These are phyloP conservation scores for Globisporangium canariense DNA, from an alignment of 352 stramenopile genomes.

Conservation along the genomic window DNA sequence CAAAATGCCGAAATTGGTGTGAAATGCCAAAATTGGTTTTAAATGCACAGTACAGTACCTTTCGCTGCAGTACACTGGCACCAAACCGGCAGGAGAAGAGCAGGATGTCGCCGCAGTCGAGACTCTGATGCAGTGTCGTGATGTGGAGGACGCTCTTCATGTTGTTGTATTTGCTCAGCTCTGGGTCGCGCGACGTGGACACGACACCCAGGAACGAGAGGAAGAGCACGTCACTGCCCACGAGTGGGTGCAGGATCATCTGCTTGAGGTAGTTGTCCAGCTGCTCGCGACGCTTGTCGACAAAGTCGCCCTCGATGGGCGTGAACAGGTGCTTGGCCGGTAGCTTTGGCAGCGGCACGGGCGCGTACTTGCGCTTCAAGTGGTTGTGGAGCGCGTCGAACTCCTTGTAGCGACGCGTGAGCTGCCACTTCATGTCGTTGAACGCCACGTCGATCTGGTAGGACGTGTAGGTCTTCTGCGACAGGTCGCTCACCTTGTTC, in stretches of 20 bases:
- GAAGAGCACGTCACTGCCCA: slow-evolving; percentile 59
- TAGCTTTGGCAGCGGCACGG: slow-evolving; percentile 33
- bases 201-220: slow-evolving; percentile 78
- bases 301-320: slow-evolving; percentile 56
- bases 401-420: slow-evolving; percentile 66
- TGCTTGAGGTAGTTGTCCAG: slow-evolving; percentile 66
- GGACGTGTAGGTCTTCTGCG: slow-evolving; percentile 59
- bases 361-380: slow-evolving; percentile 40
- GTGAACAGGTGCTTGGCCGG: slow-evolving; percentile 71
- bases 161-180: slow-evolving; percentile 45
- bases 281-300: slow-evolving; percentile 53
- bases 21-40: background rate
- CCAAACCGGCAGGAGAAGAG: slow-evolving; percentile 81
- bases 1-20: background rate
- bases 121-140: slow-evolving; percentile 66
- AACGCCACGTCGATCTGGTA: slow-evolving; percentile 74
- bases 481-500: slow-evolving; percentile 78
- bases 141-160: slow-evolving; percentile 76
- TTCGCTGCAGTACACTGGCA: slow-evolving; percentile 72
- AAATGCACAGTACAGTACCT: slow-evolving; percentile 29
- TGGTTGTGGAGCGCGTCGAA: slow-evolving; percentile 40
- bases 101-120: slow-evolving; percentile 73
- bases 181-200: slow-evolving; percentile 56
- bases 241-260: slow-evolving; percentile 40
- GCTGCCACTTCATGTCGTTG: slow-evolving; percentile 67